Evolutionary conservation across 495 filamentous ascomycete genomes (phyloP).

Genomic region (Aspergillus sparsus): DNA sequence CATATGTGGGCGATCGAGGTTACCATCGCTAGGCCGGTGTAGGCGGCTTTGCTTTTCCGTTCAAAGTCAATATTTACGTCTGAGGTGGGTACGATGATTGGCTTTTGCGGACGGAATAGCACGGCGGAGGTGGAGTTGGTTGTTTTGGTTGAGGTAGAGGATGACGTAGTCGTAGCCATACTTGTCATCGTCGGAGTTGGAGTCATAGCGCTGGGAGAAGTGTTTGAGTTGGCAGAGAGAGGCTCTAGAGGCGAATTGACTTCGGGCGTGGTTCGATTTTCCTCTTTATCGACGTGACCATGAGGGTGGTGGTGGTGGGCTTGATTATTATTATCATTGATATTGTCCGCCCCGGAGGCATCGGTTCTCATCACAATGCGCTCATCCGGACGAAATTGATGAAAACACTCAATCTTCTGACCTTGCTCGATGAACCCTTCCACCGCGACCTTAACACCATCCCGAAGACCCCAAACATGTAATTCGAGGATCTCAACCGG

Average conservation of each 20-base stretch:
- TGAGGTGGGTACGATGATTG: slow-evolving; percentile 69
- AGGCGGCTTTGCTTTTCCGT: slow-evolving; percentile 71
- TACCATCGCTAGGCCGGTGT: slow-evolving; percentile 79
- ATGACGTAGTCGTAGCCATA: slow-evolving; percentile 3
- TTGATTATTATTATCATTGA: slow-evolving; percentile 9
- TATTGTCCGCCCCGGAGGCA: not conserved
- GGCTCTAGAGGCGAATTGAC: slow-evolving; percentile 8
- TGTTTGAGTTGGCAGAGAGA: slow-evolving; percentile 15
- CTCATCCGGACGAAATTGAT: slow-evolving; percentile 76
- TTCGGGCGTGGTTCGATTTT: not conserved
- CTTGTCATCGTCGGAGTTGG: slow-evolving; percentile 21
- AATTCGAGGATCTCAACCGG: slow-evolving; percentile 83
- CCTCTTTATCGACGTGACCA: slow-evolving; percentile 2
- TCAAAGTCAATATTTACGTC: slow-evolving; percentile 92
- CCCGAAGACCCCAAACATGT: slow-evolving; percentile 84
- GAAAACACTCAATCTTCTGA: slow-evolving; percentile 78
- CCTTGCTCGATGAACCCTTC: slow-evolving; percentile 87
- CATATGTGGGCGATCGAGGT: slow-evolving; percentile 92
- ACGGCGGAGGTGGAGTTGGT: slow-evolving; percentile 50
- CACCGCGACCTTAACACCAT: slow-evolving; percentile 84
- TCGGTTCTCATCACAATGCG: slow-evolving; percentile 65
- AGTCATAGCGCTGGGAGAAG: not conserved
- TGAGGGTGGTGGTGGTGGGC: not conserved
- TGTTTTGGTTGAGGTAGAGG: slow-evolving; percentile 14
- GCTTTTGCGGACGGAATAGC: slow-evolving; percentile 70